Conservation (phyloP, 106 monocot species). For the Acorus calamus region DNA sequence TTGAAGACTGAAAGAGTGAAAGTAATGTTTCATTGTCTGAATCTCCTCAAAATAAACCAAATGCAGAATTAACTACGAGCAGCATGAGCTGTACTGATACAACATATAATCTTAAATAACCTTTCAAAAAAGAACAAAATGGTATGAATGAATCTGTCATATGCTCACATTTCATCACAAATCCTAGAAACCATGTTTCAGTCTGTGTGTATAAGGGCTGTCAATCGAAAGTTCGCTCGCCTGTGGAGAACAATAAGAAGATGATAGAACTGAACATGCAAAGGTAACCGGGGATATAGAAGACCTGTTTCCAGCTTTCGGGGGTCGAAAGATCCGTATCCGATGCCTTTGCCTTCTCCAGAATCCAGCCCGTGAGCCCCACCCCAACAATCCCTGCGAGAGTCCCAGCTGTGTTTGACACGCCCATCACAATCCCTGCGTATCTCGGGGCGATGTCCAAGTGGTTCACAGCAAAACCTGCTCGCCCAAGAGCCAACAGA, state of each 20-base stretch:
- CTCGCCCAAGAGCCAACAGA: constrained; percentile 86
- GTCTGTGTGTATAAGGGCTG: neutral
- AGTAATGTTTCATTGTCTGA: too few species aligned
- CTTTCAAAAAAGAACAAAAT: too few species aligned
- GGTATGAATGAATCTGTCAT: too few species aligned
- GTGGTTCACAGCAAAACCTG: constrained; percentile 95
- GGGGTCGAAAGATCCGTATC: constrained; percentile 47
- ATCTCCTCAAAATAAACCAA: too few species aligned
- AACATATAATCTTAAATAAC: too few species aligned
- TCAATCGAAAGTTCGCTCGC: constrained; percentile 78
- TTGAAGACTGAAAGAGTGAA: too few species aligned
- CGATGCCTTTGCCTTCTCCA: constrained; percentile 50
- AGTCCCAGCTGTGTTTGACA: constrained; percentile 92
- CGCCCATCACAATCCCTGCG: constrained; percentile 97
- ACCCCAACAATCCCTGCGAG: constrained; percentile 92
- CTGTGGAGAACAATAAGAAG: constrained; percentile 65
- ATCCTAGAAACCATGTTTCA: too few species aligned
- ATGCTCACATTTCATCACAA: too few species aligned
- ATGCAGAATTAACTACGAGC: too few species aligned
- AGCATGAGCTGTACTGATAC: too few species aligned
- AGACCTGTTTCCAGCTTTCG: constrained; percentile 74
- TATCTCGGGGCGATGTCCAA: constrained; percentile 89
- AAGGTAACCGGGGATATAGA: constrained; percentile 70
- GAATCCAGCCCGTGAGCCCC: constrained; percentile 77
- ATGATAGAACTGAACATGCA: constrained; percentile 78